Evolutionary conservation across 2,329 filamentous ascomycete species (phyloP), one percentile per base, ranked within the genome.

Genomic region (Talaromyces marneffei): DNA sequence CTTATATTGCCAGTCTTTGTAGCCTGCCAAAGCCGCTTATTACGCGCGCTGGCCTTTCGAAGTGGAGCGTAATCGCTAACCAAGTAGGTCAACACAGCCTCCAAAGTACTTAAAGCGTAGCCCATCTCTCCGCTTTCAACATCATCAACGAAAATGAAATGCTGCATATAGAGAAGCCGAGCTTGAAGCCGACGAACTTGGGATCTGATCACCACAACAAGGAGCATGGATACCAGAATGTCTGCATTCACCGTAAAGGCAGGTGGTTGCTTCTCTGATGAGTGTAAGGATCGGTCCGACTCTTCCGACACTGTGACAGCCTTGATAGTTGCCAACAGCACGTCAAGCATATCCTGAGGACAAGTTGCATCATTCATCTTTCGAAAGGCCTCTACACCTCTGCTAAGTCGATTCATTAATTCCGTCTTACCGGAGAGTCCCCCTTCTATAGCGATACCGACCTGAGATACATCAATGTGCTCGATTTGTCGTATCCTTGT

Each of bases 141-240:
- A 75, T 99, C 94, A 68, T 97, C 94, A 56, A 96, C 92, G 75
- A 96, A 99, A 66, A 97, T 94, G 71, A 97, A 99, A 70, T 96
- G 91, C 46, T 93, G 89, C 82, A 97, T 96, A 72, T 97, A 99
- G n/a, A 89, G 82, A 52, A 99, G 79, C 20, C 93, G 85, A 2
- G 94, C 92, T 68, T 96, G 91, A 8, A 99, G 80, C 74, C 97
- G 88, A 62, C 90, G 87, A 27, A 96, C 87, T 63, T 94, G 90
- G 10, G 93, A 91, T 65, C 93, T 85, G 63, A 99, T 97, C 10
- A 99, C 90, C 16, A 99, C 92, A 64, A 96, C 87, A 20, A 99
- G 81, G 14, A 99, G 82, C 62, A 99, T 78, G 0, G 94, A 97
- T 1, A 99, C 94, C 29, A 99, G 79, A 0, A 93, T 91, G 75